Evolutionary conservation across 2,329 filamentous ascomycete genomes (phyloP).

Genomic region (Rhynchosporium graminicola): DNA sequence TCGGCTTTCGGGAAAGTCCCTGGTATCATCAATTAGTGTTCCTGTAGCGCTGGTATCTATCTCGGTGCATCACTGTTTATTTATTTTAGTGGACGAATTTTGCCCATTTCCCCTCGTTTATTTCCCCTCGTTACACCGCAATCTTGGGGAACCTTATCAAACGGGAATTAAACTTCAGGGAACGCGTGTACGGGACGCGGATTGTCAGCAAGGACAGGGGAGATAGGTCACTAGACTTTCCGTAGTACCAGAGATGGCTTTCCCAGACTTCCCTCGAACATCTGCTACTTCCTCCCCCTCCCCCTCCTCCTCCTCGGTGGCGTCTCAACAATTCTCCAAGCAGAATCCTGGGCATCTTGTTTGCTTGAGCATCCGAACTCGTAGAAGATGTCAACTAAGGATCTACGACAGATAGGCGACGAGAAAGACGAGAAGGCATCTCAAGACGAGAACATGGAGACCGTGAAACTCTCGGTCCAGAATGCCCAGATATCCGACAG

Average conservation of each 20-base stretch:
- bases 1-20: too few relatives aligned
- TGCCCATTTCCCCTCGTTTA: not conserved
- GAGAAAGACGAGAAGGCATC: constrained; percentile 17
- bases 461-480: constrained; percentile 8
- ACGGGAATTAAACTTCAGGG: not conserved
- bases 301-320: not conserved
- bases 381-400: not conserved
- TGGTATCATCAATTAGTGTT: too few relatives aligned
- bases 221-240: not conserved
- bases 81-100: not conserved
- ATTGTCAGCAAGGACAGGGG: not conserved
- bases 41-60: constrained; percentile 4
- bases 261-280: constrained; percentile 19
- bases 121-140: not conserved
- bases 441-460: constrained; percentile 23
- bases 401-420: constrained; percentile 10
- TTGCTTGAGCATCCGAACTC: not conserved
- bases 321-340: not conserved
- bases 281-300: not conserved
- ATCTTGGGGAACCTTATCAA: not conserved
- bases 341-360: not conserved
- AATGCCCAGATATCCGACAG: constrained; percentile 11
- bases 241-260: constrained; percentile 1
- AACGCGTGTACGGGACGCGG: not conserved
- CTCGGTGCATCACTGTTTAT: not conserved